Base-by-base conservation (phyloP, 345 rosid species). In the Pistacia vera region DNA sequence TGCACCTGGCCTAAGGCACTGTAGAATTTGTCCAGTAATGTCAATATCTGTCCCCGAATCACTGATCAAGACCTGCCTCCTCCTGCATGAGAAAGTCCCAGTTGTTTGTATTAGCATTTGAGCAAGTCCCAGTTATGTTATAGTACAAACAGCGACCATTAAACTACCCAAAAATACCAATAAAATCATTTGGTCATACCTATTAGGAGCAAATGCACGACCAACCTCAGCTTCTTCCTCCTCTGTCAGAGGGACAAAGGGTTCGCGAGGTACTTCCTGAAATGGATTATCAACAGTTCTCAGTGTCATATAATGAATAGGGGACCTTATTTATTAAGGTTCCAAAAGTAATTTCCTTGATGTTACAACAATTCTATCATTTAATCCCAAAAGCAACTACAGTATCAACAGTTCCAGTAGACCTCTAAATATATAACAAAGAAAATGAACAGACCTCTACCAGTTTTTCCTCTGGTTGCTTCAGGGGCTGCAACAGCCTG, bases 41-140 rank as follows among this genome's bases (percentile, higher is more conserved):
- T 89, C 90, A 80, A 97, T 97, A 75, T 84, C 85, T 35, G 98
- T 91, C 58, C 78, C 77, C 61, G 76, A 8, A 80, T 97, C 98
- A 51, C 75, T 25, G 66, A 87, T 95, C 81, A 97, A 73, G 52
- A 87, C 46, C 77, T 7, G 28, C 79, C 49, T 80, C 81, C 83
- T 85, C 84, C 99, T 97, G 85, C 77, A 76, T 75, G 68, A 69
- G 63, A 55, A 76, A 71, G 70, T 28, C 36, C 20, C 70, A 72
- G 66, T n/a, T 51, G 46, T 41, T 41, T 41, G 46, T 41, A 7
- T 41, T 41, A 41, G 46, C 46, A 41, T 41, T 41, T 41, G 46
- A 41, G 46, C 46, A 76, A 70, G 70, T 28, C 38, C 17, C 70
- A 72, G 66, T n/a, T 51, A 63, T 17, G 74, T 81, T 67, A 74